Evolutionary conservation across 2,329 filamentous ascomycete genomes (phyloP).

Genomic region (Arachnomyces sp.): DNA sequence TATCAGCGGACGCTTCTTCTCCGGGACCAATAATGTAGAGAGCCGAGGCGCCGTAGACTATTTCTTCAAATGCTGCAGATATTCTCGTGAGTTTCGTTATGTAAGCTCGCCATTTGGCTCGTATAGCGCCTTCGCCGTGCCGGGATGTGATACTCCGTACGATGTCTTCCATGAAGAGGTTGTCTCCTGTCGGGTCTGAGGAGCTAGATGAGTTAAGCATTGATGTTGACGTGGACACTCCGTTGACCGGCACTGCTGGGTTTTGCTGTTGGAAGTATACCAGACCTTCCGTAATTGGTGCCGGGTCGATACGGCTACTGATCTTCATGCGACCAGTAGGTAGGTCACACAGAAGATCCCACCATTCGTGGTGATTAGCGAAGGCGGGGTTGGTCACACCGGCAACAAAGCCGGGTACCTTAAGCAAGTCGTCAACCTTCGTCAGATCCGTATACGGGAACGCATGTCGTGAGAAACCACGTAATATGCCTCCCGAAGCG

Average conservation of each 20-base stretch:
- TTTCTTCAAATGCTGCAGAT: slow-evolving; percentile 88
- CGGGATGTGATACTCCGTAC: slow-evolving; percentile 74
- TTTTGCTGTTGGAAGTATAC: slow-evolving; percentile 76
- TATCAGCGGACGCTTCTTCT: slow-evolving; percentile 50
- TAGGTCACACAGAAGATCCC: slow-evolving; percentile 92
- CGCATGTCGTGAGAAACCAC: slow-evolving; percentile 90
- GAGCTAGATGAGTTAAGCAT: slow-evolving; percentile 20
- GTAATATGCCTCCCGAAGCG: slow-evolving; percentile 81
- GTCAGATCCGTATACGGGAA: slow-evolving; percentile 98
- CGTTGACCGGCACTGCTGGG: slow-evolving; percentile 18
- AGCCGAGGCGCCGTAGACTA: slow-evolving; percentile 85
- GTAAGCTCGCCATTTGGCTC: slow-evolving; percentile 90
- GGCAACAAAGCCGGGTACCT: slow-evolving; percentile 94
- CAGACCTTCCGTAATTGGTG: slow-evolving; percentile 75
- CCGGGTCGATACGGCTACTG: slow-evolving; percentile 74
- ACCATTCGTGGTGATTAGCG: slow-evolving; percentile 92
- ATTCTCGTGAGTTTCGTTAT: slow-evolving; percentile 90
- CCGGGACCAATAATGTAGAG: slow-evolving; percentile 71
- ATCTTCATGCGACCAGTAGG: slow-evolving; percentile 92
- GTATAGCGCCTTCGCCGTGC: slow-evolving; percentile 81
- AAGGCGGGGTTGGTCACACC: slow-evolving; percentile 97
- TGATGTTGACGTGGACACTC: slow-evolving; percentile 17
- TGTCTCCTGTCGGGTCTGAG: slow-evolving; percentile 73
- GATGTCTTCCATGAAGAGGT: slow-evolving; percentile 80
- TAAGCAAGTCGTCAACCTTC: slow-evolving; percentile 92